A percentile compares a stretch with the other conserved stretches of the same genome.
phyloP scores from a whole-genome alignment of 331 rosid genomes.

The Ulmus americana region DNA sequence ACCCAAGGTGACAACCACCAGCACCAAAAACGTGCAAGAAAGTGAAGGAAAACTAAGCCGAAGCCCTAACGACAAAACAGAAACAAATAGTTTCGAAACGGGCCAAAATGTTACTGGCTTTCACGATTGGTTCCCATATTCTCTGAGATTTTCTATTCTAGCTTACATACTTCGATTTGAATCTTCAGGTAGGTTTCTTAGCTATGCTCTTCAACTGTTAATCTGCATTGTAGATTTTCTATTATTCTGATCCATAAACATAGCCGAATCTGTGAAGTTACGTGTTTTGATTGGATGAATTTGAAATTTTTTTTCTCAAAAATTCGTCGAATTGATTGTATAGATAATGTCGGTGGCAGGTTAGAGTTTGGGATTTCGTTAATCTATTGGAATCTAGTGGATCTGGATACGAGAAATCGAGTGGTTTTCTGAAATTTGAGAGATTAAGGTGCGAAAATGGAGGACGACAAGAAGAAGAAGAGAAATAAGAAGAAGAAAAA shows the following conservation, averaged over 20 bases:
- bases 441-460: constrained; percentile 33
- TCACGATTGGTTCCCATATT: background rate
- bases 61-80: too few relatives aligned
- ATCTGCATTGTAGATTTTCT: too few relatives aligned
- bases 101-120: background rate
- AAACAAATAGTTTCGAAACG: too few relatives aligned
- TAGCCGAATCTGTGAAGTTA: background rate
- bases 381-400: too few relatives aligned
- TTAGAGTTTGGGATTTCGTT: too few relatives aligned
- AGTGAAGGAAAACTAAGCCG: background rate
- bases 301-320: background rate
- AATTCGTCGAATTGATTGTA: too few relatives aligned
- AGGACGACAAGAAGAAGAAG: constrained; percentile 53
- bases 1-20: background rate
- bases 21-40: background rate
- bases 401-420: too few relatives aligned
- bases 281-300: background rate
- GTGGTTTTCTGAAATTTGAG: constrained; percentile 9
- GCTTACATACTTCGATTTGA: background rate
- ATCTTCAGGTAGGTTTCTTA: background rate
- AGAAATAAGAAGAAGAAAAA: constrained; percentile 50
- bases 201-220: too few relatives aligned
- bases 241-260: background rate
- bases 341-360: too few relatives aligned
- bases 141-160: background rate